Percentiles rank a stretch among this genome's conserved stretches.
Conservation (phyloP, 768 basidiomycete genomes). For the Suillus subluteus region DNA sequence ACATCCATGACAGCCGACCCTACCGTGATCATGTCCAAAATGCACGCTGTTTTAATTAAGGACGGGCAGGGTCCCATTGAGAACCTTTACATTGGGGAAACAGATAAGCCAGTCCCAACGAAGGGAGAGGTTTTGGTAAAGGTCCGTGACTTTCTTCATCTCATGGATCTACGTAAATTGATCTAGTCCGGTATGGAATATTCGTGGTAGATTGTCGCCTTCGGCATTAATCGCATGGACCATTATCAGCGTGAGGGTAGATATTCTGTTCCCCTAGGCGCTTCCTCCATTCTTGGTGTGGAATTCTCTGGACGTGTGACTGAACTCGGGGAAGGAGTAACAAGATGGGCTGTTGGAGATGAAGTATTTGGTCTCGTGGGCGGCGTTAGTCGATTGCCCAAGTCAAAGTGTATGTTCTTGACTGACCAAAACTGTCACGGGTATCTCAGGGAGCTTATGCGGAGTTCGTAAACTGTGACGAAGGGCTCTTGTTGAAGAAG, state of each 20-base stretch:
- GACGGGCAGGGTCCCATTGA: slow-evolving; percentile 75
- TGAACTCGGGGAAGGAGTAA: slow-evolving; percentile 53
- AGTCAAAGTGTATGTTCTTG: neutral
- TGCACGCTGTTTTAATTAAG: slow-evolving; percentile 83
- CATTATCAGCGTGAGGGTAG: slow-evolving; percentile 67
- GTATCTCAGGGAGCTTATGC: slow-evolving; percentile 81
- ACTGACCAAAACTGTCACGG: slow-evolving; percentile 10
- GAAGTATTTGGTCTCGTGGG: slow-evolving; percentile 80
- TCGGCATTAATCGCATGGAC: slow-evolving; percentile 92
- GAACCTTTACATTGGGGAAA: slow-evolving; percentile 77
- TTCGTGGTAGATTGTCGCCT: slow-evolving; percentile 64
- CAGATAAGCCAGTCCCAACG: slow-evolving; percentile 59
- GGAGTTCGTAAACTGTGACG: slow-evolving; percentile 73
- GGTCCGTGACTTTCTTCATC: slow-evolving; percentile 42
- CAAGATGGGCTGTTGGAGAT: slow-evolving; percentile 62
- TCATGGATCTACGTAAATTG: neutral
- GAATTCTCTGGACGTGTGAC: slow-evolving; percentile 80
- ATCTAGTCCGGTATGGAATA: neutral
- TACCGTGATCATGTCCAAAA: slow-evolving; percentile 34
- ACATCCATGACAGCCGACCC: no score
- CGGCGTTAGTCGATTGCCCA: slow-evolving; percentile 57
- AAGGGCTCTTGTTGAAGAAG: slow-evolving; percentile 73
- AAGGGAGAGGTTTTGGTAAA: slow-evolving; percentile 78
- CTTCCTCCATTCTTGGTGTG: slow-evolving; percentile 78
- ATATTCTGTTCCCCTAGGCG: slow-evolving; percentile 82